Evolutionary conservation across 2,329 filamentous ascomycete genomes (phyloP), one percentile per base, ranked within the genome.

Genomic region (Ceratocystiopsis brevicomis): DNA sequence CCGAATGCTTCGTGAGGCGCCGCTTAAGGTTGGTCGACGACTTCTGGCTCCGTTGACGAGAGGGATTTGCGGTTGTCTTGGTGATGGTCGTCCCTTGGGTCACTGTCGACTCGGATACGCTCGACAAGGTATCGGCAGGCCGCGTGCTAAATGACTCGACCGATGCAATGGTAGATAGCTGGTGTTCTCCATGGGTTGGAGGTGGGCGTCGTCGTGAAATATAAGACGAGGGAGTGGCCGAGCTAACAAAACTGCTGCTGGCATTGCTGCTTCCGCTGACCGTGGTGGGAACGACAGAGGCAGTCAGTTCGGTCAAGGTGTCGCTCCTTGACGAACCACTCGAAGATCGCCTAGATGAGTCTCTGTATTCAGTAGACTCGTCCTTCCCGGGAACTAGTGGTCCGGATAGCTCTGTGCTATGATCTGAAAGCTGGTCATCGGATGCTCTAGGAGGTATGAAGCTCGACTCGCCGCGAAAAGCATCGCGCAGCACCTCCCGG

Each of bases 1-100:
- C 90, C 15, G 86, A 86, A 59, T 96, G 87, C 46, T 83, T 93
- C 4, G 87, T 94, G 36, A 94, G 69, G 47, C 81, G 76, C 49
- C 84, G 73, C 57, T 81, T 84, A 33, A 84, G 63, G 38, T 66
- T 68, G 1, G 68, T 60, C 16, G 44, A 19, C 3, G 47, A 47
- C 48, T 63, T 68, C 51, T 66, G 64, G 58, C 52, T 69, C 53
- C 56, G 66, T 60, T 56, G 63, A 45, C 59, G 63, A 48, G 62
- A 69, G 48, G 61, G 50, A 45, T 56, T 60, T n/a, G 60, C 62
- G 16, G 61, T 63, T 25, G 62, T 66, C 49, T 63, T 64, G 8
- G 67, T 69, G 45, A 69, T 54, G 33, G 59, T 57, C 9, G 68
- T 69, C 11, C 65, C 65, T 47, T 72, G 68, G 3, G 71, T 74